Evolutionary conservation across 805 yeast species (phyloP).

Genomic region (Metschnikowia proteae): DNA sequence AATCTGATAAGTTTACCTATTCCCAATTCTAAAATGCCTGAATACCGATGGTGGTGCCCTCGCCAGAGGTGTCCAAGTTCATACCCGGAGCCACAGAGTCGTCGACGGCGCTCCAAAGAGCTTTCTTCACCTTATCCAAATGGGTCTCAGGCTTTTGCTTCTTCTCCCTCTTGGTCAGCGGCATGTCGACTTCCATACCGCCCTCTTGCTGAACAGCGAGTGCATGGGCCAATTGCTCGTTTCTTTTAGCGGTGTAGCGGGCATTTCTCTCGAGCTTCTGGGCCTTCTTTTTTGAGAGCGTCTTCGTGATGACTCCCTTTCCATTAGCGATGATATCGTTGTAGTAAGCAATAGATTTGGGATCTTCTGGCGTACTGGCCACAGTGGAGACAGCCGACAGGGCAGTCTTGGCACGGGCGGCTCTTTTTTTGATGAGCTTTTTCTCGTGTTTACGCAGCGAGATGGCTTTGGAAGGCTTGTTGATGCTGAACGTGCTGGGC

Average conservation of each 20-base stretch:
- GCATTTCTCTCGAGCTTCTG: slow-evolving; percentile 77
- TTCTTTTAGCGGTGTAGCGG: slow-evolving; percentile 62
- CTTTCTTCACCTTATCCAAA: slow-evolving; percentile 53
- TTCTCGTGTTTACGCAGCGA: slow-evolving; percentile 48
- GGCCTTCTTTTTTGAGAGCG: slow-evolving; percentile 73
- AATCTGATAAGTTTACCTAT: neutral
- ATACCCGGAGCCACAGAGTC: slow-evolving; percentile 49
- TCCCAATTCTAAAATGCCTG: slow-evolving; percentile 45
- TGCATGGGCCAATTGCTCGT: slow-evolving; percentile 45
- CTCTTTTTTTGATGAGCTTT: slow-evolving; percentile 52
- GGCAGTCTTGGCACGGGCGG: slow-evolving; percentile 40
- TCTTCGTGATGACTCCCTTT: slow-evolving; percentile 48
- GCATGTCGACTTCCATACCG: slow-evolving; percentile 49
- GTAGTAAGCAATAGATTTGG: slow-evolving; percentile 44
- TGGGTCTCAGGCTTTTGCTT: slow-evolving; percentile 23
- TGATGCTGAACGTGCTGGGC: slow-evolving; percentile 82
- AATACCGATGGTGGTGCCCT: slow-evolving; percentile 84
- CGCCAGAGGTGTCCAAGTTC: slow-evolving; percentile 46
- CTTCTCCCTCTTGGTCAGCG: slow-evolving; percentile 15
- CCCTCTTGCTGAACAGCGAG: slow-evolving; percentile 37
- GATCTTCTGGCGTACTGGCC: slow-evolving; percentile 31
- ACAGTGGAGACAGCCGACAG: slow-evolving; percentile 46
- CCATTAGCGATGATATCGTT: slow-evolving; percentile 29
- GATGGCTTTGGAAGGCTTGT: slow-evolving; percentile 64
- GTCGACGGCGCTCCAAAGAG: slow-evolving; percentile 70